Evolutionary conservation across 352 stramenopile species (phyloP).

Genomic region (Pythium biforme): DNA sequence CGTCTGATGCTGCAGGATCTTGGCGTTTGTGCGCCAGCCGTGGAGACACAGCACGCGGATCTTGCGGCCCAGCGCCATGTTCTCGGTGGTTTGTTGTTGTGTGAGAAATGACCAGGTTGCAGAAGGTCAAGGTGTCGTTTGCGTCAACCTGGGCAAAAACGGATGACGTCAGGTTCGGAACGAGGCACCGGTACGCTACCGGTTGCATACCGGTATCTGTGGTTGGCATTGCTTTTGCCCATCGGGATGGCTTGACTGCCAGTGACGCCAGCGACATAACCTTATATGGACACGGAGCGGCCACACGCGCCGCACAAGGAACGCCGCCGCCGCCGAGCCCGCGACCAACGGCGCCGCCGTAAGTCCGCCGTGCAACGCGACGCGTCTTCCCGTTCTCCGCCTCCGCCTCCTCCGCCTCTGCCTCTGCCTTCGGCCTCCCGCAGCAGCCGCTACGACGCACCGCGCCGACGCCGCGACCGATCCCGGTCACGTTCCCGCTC

Average conservation of each 20-base stretch:
- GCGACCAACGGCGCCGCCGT: constrained; percentile 6
- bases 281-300: constrained; percentile 4
- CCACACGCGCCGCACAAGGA: constrained; percentile 12
- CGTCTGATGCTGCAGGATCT: constrained; percentile 59
- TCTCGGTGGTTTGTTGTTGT: not conserved
- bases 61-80: constrained; percentile 20
- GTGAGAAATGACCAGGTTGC: not conserved
- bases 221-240: not conserved
- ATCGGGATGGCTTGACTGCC: too few relatives aligned
- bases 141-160: not conserved
- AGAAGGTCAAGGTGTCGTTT: not conserved
- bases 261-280: not conserved
- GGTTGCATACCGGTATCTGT: constrained; percentile 6
- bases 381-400: not conserved
- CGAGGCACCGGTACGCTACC: not conserved
- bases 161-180: constrained; percentile 1
- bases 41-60: constrained; percentile 80
- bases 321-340: constrained; percentile 17
- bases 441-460: not conserved
- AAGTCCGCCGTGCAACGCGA: constrained; percentile 1
- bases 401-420: not conserved
- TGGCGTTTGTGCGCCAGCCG: constrained; percentile 74
- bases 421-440: too few relatives aligned
- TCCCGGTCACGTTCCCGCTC: constrained; percentile 9
- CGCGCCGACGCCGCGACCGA: not conserved